Conservation (phyloP, 2,329 filamentous ascomycete species). For the Scedosporium boydii region DNA sequence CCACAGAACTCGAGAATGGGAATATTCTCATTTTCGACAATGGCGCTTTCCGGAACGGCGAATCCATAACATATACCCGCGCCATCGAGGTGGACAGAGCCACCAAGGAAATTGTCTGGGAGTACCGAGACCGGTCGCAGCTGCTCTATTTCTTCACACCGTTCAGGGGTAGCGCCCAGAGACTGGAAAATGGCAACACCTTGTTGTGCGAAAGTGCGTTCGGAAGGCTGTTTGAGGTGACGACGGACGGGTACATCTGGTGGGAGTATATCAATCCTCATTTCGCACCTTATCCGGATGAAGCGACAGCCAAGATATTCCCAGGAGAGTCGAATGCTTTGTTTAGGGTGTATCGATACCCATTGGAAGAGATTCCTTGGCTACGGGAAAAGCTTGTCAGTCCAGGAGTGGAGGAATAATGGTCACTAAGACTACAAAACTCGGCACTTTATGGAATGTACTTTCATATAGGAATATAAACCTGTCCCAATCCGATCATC, state of each 20-base stretch:
- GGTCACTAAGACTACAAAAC: no score
- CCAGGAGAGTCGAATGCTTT: conserved; percentile 19
- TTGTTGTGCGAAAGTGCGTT: conserved; percentile 19
- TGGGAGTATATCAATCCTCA: conserved; percentile 21
- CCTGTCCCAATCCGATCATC: no score
- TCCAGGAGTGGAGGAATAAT: no score
- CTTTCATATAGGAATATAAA: no score
- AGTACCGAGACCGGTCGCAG: conserved; percentile 19
- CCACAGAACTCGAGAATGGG: conserved; percentile 18
- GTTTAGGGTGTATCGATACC: conserved; percentile 18
- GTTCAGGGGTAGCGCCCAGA: conserved; percentile 20
- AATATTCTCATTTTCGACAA: conserved; percentile 22
- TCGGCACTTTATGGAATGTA: no score
- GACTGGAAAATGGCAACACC: conserved; percentile 18
- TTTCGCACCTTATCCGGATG: conserved; percentile 17
- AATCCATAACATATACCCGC: conserved; percentile 19
- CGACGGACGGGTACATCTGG: conserved; percentile 15
- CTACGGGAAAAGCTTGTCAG: conserved; percentile 7
- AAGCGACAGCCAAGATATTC: conserved; percentile 15
- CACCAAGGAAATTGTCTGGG: conserved; percentile 17
- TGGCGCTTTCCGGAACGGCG: conserved; percentile 17
- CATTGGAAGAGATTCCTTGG: conserved; percentile 18
- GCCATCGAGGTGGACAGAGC: conserved; percentile 16
- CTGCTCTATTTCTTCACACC: conserved; percentile 21
- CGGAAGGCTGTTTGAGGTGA: conserved; percentile 18